phyloP scores from a whole-genome alignment of 2,329 filamentous ascomycete genomes.

The Colletotrichum sidae region DNA sequence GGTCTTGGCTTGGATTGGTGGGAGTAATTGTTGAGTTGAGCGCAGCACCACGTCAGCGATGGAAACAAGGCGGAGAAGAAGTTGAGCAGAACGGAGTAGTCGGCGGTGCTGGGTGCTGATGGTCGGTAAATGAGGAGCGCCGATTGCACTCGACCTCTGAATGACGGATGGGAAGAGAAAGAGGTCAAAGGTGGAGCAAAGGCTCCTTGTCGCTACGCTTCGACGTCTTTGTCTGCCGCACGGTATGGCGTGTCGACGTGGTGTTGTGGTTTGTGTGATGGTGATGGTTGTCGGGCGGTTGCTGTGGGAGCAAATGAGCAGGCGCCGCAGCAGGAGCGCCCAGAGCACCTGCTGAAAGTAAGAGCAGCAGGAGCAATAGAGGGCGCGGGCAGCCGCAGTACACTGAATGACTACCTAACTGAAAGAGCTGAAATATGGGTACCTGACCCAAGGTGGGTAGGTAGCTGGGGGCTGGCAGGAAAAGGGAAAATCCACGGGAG shows the following conservation, averaged over 20 bases:
- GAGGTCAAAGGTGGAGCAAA: slow-evolving; percentile 19
- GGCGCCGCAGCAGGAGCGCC: slow-evolving; percentile 1
- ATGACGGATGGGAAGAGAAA: neutral
- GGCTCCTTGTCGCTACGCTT: slow-evolving; percentile 18
- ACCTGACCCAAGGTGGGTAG: neutral
- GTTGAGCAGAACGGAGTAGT: neutral
- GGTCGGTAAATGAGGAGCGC: slow-evolving; percentile 2
- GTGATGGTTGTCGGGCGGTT: slow-evolving; percentile 36
- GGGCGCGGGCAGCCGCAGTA: neutral
- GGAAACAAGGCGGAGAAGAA: slow-evolving; percentile 18
- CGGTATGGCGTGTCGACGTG: slow-evolving; percentile 12
- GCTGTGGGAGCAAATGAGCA: slow-evolving; percentile 37
- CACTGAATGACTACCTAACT: neutral
- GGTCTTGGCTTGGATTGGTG: neutral
- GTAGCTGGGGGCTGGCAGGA: slow-evolving; percentile 4
- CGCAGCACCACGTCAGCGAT: slow-evolving; percentile 34
- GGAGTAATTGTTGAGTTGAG: slow-evolving; percentile 27
- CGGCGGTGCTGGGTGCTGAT: slow-evolving; percentile 1
- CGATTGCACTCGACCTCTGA: slow-evolving; percentile 2
- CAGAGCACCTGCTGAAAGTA: neutral
- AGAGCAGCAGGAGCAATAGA: slow-evolving; percentile 5
- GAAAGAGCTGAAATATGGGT: neutral
- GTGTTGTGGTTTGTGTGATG: slow-evolving; percentile 18
- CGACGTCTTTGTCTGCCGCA: slow-evolving; percentile 31
- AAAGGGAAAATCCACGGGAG: slow-evolving; percentile 19